phyloP scores from a whole-genome alignment of 495 filamentous ascomycete species.

The Penicillium egyptiacum region DNA sequence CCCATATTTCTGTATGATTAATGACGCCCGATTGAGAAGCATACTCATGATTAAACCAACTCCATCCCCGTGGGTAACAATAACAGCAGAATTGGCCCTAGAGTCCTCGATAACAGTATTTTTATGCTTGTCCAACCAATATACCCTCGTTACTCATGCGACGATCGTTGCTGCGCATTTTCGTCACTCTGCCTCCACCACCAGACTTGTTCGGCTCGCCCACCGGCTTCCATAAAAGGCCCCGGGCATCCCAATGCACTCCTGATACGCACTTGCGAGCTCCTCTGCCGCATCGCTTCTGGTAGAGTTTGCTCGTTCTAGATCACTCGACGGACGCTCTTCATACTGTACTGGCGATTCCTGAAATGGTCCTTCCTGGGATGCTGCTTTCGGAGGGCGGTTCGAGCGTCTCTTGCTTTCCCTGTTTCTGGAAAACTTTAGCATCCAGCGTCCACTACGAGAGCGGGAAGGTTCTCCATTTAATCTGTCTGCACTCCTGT shows the following conservation, averaged over 20 bases:
- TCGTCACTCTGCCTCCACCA: constrained; percentile 13
- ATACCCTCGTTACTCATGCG: neutral
- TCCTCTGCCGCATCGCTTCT: constrained; percentile 21
- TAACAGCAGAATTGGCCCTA: neutral
- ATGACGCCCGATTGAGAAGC: constrained; percentile 25
- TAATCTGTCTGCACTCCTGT: constrained; percentile 13
- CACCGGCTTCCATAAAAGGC: constrained; percentile 31
- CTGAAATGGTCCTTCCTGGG: constrained; percentile 14
- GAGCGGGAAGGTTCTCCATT: constrained; percentile 13
- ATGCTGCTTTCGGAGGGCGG: constrained; percentile 13
- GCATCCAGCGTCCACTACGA: constrained; percentile 17
- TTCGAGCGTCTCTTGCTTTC: constrained; percentile 17
- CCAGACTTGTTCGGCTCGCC: constrained; percentile 27
- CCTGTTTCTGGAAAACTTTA: constrained; percentile 18
- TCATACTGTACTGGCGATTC: constrained; percentile 17
- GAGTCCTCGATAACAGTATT: constrained; percentile 7
- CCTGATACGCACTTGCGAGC: constrained; percentile 27
- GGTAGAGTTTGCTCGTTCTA: constrained; percentile 17
- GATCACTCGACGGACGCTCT: constrained; percentile 13
- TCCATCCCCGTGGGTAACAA: constrained; percentile 16
- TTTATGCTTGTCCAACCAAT: neutral
- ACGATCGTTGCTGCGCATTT: neutral
- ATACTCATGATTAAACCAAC: constrained; percentile 19
- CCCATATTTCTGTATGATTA: constrained; percentile 44
- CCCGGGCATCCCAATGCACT: constrained; percentile 33